Conservation (phyloP, 352 stramenopile genomes). For the Phytophthora fragariaefolia region DNA sequence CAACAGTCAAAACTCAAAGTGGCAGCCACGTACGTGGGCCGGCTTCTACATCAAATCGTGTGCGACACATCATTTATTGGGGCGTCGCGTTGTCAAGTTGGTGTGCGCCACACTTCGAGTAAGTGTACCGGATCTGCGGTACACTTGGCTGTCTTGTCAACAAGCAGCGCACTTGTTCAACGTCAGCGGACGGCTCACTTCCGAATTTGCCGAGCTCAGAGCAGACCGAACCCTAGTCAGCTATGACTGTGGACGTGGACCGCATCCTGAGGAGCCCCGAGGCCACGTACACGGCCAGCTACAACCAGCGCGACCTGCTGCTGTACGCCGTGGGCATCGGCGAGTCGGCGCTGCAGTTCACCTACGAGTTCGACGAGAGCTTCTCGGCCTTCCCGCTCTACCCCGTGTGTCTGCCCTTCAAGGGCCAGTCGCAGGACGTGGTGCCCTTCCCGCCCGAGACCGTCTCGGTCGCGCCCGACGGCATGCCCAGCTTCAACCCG, state of each 20-base stretch:
- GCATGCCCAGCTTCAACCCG: constrained; percentile 81
- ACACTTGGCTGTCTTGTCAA: constrained; percentile 22
- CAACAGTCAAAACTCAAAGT: constrained; percentile 25
- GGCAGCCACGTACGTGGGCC: constrained; percentile 12
- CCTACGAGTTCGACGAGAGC: constrained; percentile 86
- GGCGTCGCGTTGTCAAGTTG: too few relatives aligned
- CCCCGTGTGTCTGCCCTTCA: constrained; percentile 88
- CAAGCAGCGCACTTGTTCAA: constrained; percentile 23
- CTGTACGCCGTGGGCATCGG: constrained; percentile 91
- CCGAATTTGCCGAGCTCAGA: constrained; percentile 14
- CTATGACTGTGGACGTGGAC: constrained; percentile 68
- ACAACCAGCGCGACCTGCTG: constrained; percentile 92
- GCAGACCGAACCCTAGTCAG: background rate
- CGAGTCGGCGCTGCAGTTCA: constrained; percentile 87
- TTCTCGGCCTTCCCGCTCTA: constrained; percentile 92
- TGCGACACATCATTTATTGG: constrained; percentile 1
- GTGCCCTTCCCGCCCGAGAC: constrained; percentile 87
- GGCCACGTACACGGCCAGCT: constrained; percentile 64
- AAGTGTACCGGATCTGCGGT: background rate
- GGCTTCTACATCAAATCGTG: constrained; percentile 18
- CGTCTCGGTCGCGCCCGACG: constrained; percentile 58
- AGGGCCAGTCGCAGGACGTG: constrained; percentile 87
- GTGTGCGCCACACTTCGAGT: too few relatives aligned
- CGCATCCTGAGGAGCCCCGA: constrained; percentile 65
- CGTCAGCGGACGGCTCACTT: constrained; percentile 24